Percentiles rank a stretch among this genome's conserved stretches.
Conservation (phyloP, 208 protist genomes). For the Perkinsela sp. region DNA sequence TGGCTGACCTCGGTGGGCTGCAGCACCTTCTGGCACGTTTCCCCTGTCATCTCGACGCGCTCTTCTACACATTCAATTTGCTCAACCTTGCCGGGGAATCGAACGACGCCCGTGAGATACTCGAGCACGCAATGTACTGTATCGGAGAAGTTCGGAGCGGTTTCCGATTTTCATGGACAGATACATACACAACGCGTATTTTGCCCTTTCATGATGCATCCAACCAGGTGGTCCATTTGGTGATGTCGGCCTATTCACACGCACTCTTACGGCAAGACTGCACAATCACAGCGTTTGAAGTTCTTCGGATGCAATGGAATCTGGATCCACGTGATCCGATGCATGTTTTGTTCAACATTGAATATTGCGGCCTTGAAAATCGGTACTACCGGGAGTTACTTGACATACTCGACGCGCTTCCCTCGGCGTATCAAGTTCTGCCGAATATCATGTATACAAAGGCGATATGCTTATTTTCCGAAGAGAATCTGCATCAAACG, state of each 20-base stretch:
- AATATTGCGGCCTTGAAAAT: neutral
- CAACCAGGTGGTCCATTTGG: neutral
- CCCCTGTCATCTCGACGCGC: neutral
- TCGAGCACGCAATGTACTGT: neutral
- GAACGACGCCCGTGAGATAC: neutral
- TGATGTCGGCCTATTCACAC: neutral
- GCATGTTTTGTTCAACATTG: neutral
- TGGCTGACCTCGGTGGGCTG: neutral
- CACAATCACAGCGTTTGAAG: neutral
- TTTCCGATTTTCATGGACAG: neutral
- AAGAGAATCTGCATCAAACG: neutral
- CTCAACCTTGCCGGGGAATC: neutral
- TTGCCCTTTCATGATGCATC: neutral
- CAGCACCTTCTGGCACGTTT: neutral
- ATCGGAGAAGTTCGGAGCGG: neutral
- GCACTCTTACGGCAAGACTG: neutral
- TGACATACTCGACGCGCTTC: neutral
- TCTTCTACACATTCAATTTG: neutral
- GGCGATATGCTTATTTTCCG: neutral
- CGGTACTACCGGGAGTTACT: neutral
- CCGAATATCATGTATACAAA: neutral
- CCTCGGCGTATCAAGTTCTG: neutral
- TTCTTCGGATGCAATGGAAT: neutral
- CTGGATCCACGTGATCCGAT: neutral
- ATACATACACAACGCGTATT: neutral